Conservation (phyloP, 2,329 filamentous ascomycete genomes). For the Fusarium begoniae region DNA sequence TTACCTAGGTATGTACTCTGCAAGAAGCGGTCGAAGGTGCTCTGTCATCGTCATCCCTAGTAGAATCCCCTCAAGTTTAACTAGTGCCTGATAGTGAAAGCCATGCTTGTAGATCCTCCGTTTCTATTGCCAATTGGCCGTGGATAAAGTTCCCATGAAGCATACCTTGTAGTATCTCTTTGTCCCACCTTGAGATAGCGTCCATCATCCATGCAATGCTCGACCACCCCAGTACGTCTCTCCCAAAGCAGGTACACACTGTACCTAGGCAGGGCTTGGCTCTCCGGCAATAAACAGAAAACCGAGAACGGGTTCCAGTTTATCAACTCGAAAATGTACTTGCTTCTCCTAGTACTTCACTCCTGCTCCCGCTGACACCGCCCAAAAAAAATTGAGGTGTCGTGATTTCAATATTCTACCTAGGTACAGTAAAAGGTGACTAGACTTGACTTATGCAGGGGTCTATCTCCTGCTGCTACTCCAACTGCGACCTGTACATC, state of each 20-base stretch:
- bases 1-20: neutral
- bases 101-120: slow-evolving; percentile 24
- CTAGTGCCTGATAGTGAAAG: neutral
- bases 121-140: slow-evolving; percentile 9
- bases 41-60: neutral
- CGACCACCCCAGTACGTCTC: slow-evolving; percentile 13
- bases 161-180: slow-evolving; percentile 2
- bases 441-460: slow-evolving; percentile 20
- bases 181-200: slow-evolving; percentile 27
- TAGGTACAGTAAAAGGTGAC: neutral
- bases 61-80: neutral
- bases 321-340: neutral
- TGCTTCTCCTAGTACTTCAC: neutral
- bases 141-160: slow-evolving; percentile 3
- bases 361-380: slow-evolving; percentile 13
- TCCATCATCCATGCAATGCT: slow-evolving; percentile 5
- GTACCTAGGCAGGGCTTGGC: slow-evolving; percentile 15
- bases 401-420: slow-evolving; percentile 12
- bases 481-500: slow-evolving; percentile 15
- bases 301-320: neutral
- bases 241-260: neutral
- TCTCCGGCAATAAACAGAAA: slow-evolving; percentile 25
- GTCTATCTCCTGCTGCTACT: slow-evolving; percentile 3
- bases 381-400: slow-evolving; percentile 15
- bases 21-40: slow-evolving; percentile 18